phyloP scores from a whole-genome alignment of 352 stramenopile species.

The Phytophthora hibernalis region DNA sequence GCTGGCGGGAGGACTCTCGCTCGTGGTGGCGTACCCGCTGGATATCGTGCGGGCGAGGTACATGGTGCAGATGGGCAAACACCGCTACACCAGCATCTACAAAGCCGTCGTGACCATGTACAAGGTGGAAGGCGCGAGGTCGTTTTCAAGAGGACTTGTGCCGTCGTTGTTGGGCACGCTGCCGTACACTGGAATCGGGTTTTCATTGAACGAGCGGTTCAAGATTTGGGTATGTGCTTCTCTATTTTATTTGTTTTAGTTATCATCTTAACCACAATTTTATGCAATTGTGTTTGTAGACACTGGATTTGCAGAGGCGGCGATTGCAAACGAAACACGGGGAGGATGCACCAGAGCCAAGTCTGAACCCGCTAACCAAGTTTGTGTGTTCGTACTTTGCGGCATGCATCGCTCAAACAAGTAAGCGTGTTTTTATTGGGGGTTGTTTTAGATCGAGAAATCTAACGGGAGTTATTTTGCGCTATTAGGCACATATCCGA shows the following conservation, averaged over 20 bases:
- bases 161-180: constrained; percentile 86
- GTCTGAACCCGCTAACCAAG: constrained; percentile 79
- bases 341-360: constrained; percentile 31
- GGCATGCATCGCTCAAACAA: constrained; percentile 85
- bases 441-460: not conserved
- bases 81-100: constrained; percentile 75
- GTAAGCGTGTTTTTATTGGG: constrained; percentile 35
- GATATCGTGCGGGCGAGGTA: constrained; percentile 86
- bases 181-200: constrained; percentile 88
- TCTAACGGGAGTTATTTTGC: constrained; percentile 6
- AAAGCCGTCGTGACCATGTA: constrained; percentile 83
- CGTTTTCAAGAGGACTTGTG: constrained; percentile 74
- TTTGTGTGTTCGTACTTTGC: constrained; percentile 87
- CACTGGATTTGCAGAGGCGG: constrained; percentile 55
- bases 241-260: not conserved
- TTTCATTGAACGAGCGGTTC: constrained; percentile 86
- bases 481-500: constrained; percentile 75
- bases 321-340: constrained; percentile 37
- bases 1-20: constrained; percentile 73
- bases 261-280: not conserved
- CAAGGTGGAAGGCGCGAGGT: constrained; percentile 66
- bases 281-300: constrained; percentile 30
- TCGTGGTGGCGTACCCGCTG: constrained; percentile 81
- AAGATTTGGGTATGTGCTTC: constrained; percentile 67
- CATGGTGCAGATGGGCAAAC: constrained; percentile 87